Conservation (phyloP, 2,329 filamentous ascomycete genomes). For the Nannizzia gypsea region DNA sequence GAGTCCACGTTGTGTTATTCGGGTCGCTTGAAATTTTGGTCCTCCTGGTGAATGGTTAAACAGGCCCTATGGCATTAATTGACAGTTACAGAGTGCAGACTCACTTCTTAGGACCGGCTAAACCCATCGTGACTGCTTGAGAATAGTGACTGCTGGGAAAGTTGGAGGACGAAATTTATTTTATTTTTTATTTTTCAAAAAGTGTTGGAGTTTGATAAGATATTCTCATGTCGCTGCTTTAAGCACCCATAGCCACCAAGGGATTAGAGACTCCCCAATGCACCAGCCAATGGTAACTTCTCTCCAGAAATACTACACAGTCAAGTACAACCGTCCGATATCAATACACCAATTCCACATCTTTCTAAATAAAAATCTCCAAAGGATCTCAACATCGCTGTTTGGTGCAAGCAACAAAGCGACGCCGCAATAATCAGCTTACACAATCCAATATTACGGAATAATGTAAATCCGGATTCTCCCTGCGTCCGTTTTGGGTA, state of each 20-base stretch:
- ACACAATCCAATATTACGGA: background rate
- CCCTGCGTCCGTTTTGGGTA: background rate
- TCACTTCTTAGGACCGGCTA: conserved; percentile 57
- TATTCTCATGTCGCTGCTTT: background rate
- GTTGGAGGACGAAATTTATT: background rate
- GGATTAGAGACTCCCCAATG: too few relatives aligned
- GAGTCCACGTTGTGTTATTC: conserved; percentile 89
- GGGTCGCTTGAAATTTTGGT: conserved; percentile 78
- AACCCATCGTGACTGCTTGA: conserved; percentile 45
- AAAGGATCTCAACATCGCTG: background rate
- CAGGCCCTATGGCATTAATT: background rate
- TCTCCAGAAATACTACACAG: too few relatives aligned
- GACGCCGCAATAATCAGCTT: background rate
- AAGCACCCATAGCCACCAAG: background rate
- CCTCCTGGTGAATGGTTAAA: conserved; percentile 29
- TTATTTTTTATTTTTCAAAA: background rate
- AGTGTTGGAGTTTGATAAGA: background rate
- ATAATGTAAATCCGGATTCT: background rate
- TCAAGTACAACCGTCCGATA: too few relatives aligned
- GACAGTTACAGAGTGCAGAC: conserved; percentile 9
- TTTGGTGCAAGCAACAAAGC: background rate
- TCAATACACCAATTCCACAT: too few relatives aligned
- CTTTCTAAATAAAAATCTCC: too few relatives aligned
- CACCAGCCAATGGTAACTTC: too few relatives aligned
- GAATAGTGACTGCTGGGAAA: background rate